Evolutionary conservation across 164 flowering plant genomes (phyloP), one percentile per base, ranked within the genome.

Genomic region (Nymphaea thermarum): DNA sequence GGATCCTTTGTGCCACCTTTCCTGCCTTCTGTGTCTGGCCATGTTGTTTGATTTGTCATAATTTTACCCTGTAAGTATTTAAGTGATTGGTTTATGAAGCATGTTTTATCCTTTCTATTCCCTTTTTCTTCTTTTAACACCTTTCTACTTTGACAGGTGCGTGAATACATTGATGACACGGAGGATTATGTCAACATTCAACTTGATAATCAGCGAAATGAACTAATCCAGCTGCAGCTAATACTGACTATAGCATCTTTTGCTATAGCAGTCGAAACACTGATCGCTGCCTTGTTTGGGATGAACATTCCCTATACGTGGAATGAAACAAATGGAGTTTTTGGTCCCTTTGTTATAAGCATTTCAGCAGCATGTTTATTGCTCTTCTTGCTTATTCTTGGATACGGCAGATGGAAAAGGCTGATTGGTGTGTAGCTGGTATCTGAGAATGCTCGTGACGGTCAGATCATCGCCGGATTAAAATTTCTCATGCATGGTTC

Each of bases 111-210:
- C 36, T 25, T 25, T 25, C 36, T 25, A 25, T 25, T 25, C 36
- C 36, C 36, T 25, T 25, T 25, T 25, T 25, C 36, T 25, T 25
- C 36, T 25, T 25, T 25, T 25, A 25, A 25, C 36, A 25, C 36
- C 36, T 25, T 25, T 25, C 36, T 25, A 55, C 2, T 53, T 72
- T 57, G 71, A 53, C 77, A 93, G 98, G 95, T 91, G 16, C 82
- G 98, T 25, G 98, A 93, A 75, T 93, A 93, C 71, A 85, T 93
- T 44, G 96, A 93, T 73, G 98, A 93, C 80, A 93, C 96, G 6
- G 97, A 93, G 67, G 98, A 91, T 73, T 94, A 94, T 69, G 96
- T 91, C 11, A 91, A 93, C 79, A 93, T 93, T 75, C 96, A 89
- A 68, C 98, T 93, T 8, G 97, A 89, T 83, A 88, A 93, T 80